Conservation (phyloP, 1,284 basidiomycete species). For the Tilletiopsis washingtonensis region DNA sequence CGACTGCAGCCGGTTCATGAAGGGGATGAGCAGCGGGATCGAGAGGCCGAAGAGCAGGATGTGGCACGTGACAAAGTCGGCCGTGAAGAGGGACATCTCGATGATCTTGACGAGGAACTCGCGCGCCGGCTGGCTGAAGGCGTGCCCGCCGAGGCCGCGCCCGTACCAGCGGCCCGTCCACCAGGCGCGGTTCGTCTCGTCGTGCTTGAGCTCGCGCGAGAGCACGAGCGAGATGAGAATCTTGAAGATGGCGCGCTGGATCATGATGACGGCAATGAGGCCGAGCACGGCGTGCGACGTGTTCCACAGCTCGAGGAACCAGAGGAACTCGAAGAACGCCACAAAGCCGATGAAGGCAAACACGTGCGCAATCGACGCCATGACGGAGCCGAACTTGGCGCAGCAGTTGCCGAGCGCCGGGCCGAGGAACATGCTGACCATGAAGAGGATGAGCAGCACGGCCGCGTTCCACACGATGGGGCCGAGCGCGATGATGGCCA, state of each 20-base stretch:
- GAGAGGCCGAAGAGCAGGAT: constrained; percentile 49
- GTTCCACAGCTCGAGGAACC: constrained; percentile 91
- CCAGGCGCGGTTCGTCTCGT: constrained; percentile 48
- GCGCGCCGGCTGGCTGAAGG: constrained; percentile 45
- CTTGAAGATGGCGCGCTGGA: constrained; percentile 47
- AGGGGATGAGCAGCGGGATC: constrained; percentile 52
- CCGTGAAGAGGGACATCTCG: constrained; percentile 45
- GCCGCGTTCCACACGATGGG: constrained; percentile 94
- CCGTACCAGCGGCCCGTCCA: constrained; percentile 48
- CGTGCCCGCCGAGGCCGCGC: constrained; percentile 44
- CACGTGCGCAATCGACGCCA: constrained; percentile 44
- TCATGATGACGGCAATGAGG: constrained; percentile 47
- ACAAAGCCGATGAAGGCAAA: constrained; percentile 43
- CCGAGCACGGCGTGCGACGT: constrained; percentile 69
- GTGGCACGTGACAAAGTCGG: constrained; percentile 41
- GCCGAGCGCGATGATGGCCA: constrained; percentile 84
- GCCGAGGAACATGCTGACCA: constrained; percentile 83
- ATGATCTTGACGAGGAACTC: constrained; percentile 48
- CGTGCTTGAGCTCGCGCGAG: constrained; percentile 47
- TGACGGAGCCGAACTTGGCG: constrained; percentile 45
- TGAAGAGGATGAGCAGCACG: constrained; percentile 73
- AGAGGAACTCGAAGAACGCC: constrained; percentile 53
- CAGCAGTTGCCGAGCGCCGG: constrained; percentile 70
- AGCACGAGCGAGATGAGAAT: constrained; percentile 43
- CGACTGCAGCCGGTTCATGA: constrained; percentile 41